Evolutionary conservation across 192 early-diverging fungal genomes (phyloP).

Genomic region (Allomyces macrogynus): DNA sequence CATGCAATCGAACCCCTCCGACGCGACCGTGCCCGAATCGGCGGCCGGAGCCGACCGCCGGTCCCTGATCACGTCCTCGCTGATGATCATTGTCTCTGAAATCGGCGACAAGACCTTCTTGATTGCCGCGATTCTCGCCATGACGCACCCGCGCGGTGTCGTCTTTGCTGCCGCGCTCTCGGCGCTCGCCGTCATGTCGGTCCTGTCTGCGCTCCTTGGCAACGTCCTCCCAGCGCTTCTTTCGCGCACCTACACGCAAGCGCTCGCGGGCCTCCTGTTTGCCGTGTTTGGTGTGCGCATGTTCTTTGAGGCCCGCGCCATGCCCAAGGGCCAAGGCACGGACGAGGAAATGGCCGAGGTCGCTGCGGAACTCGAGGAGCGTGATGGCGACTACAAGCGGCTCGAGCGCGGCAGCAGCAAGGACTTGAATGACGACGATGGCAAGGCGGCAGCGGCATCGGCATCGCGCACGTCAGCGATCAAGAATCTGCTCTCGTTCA

Average conservation of each 20-base stretch:
- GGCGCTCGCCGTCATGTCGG: conserved; percentile 81
- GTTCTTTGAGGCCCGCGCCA: conserved; percentile 57
- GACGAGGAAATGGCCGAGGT: conserved; percentile 88
- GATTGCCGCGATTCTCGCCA: conserved; percentile 95
- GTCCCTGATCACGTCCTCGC: conserved; percentile 37
- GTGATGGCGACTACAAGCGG: conserved; percentile 31
- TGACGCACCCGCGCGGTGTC: conserved; percentile 77
- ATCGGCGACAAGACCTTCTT: conserved; percentile 99
- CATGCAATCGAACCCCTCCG: no score
- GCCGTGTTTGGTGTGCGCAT: conserved; percentile 83
- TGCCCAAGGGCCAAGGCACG: conserved; percentile 33
- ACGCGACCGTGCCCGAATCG: no score
- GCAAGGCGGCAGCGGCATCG: conserved; percentile 1
- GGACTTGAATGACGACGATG: conserved; percentile 8
- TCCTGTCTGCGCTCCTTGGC: conserved; percentile 87
- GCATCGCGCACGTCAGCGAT: neutral
- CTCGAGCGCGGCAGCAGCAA: neutral
- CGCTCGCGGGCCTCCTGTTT: conserved; percentile 68
- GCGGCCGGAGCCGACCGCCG: conserved; percentile 6
- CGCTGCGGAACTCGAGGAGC: conserved; percentile 64
- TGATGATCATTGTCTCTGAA: conserved; percentile 89
- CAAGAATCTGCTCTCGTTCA: conserved; percentile 44
- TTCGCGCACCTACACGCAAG: conserved; percentile 67
- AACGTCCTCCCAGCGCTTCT: conserved; percentile 73
- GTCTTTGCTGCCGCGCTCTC: conserved; percentile 78